phyloP scores from a whole-genome alignment of 2,329 filamentous ascomycete genomes.

The Diaporthe vexans region DNA sequence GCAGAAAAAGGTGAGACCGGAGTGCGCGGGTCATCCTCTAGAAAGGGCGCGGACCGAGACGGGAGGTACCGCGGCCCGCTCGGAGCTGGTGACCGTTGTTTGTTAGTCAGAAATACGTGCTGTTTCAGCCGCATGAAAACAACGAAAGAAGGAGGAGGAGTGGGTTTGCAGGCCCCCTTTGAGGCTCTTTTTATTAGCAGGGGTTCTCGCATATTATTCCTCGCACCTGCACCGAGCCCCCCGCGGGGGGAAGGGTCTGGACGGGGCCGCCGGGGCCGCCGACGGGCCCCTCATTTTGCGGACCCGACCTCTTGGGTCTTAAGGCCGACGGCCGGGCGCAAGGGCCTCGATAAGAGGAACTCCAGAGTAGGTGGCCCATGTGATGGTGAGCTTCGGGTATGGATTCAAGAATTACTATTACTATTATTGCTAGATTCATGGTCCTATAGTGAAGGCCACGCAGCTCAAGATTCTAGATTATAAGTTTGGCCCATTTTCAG shows the following conservation, averaged over 20 bases:
- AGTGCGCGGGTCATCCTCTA: background rate
- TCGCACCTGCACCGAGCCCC: background rate
- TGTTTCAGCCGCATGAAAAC: constrained; percentile 27
- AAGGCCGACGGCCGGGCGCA: background rate
- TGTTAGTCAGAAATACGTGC: background rate
- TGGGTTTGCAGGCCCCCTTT: background rate
- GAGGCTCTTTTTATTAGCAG: background rate
- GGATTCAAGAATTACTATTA: background rate
- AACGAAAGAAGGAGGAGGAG: background rate
- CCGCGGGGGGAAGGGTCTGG: background rate
- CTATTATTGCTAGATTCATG: constrained; percentile 22
- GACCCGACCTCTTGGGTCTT: background rate
- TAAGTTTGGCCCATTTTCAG: background rate
- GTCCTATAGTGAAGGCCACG: background rate
- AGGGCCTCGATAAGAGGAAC: background rate
- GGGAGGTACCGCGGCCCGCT: constrained; percentile 19
- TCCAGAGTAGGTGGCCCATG: background rate
- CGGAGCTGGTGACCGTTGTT: background rate
- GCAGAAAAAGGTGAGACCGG: background rate
- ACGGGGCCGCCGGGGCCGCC: constrained; percentile 17
- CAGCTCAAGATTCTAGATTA: background rate
- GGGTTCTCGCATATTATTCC: constrained; percentile 1
- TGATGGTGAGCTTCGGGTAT: background rate
- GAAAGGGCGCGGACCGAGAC: background rate
- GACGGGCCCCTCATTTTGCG: background rate